Conservation (phyloP, 176 grass and related monocot genomes). For the Oryza australiensis region DNA sequence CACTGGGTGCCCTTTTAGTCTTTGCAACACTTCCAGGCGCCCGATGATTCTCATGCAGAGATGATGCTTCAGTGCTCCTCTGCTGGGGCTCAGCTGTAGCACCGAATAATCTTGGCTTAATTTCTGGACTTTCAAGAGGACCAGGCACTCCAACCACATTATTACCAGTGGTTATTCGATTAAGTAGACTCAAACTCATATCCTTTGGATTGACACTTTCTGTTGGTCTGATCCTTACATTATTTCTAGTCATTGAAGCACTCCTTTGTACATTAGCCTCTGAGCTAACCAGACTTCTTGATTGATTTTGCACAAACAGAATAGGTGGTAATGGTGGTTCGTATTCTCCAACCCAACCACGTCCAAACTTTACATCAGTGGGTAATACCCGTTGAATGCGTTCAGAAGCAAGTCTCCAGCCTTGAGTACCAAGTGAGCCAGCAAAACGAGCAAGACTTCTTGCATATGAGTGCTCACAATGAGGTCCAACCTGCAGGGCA, state of each 20-base stretch:
- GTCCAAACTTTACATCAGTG: slow-evolving; percentile 74
- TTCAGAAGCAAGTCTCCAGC: slow-evolving; percentile 85
- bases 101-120: slow-evolving; percentile 55
- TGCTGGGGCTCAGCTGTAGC: slow-evolving; percentile 41
- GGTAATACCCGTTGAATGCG: slow-evolving; percentile 77
- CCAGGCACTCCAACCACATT: slow-evolving; percentile 54
- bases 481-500: slow-evolving; percentile 65
- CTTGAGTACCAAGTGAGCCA: slow-evolving; percentile 63
- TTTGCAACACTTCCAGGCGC: slow-evolving; percentile 42
- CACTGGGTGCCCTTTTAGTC: slow-evolving; percentile 42
- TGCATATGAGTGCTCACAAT: slow-evolving; percentile 77
- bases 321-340: slow-evolving; percentile 64
- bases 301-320: slow-evolving; percentile 53
- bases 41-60: slow-evolving; percentile 46
- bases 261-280: slow-evolving; percentile 42
- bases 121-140: slow-evolving; percentile 52
- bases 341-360: slow-evolving; percentile 94
- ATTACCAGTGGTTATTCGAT: slow-evolving; percentile 28
- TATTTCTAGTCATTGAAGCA: slow-evolving; percentile 35
- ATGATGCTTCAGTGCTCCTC: slow-evolving; percentile 37
- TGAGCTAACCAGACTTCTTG: slow-evolving; percentile 28
- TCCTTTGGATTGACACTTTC: slow-evolving; percentile 46
- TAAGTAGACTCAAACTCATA: slow-evolving; percentile 41
- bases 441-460: slow-evolving; percentile 95
- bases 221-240: slow-evolving; percentile 35